Conservation (phyloP, 768 basidiomycete genomes). For the Lentinula detonsa region DNA sequence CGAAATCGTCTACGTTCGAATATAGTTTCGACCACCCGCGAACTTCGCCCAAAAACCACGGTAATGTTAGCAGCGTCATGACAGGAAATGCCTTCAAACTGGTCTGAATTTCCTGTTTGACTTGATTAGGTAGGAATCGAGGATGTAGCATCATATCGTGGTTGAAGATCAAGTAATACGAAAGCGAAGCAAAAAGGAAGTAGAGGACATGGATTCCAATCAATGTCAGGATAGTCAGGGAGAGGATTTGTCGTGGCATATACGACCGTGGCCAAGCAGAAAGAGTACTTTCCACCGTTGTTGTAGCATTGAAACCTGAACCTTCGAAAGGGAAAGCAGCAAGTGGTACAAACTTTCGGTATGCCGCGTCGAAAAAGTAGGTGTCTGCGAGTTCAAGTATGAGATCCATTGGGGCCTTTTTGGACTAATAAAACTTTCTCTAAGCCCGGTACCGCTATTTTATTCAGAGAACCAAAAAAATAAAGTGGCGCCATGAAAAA, state of each 20-base stretch:
- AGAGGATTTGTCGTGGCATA: slow-evolving; percentile 70
- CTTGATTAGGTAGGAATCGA: slow-evolving; percentile 86
- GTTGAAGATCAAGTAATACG: slow-evolving; percentile 87
- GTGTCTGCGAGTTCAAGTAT: slow-evolving; percentile 70
- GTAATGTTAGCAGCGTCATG: slow-evolving; percentile 82
- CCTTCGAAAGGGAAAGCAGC: slow-evolving; percentile 41
- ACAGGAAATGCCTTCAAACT: slow-evolving; percentile 75
- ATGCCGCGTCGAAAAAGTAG: slow-evolving; percentile 71
- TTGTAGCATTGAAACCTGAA: slow-evolving; percentile 25
- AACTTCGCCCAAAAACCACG: slow-evolving; percentile 93
- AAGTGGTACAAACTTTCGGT: slow-evolving; percentile 68
- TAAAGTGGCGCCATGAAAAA: slow-evolving; percentile 1
- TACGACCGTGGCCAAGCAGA: slow-evolving; percentile 88
- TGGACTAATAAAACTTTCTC: background rate
- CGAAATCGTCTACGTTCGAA: slow-evolving; percentile 60
- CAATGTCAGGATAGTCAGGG: slow-evolving; percentile 65
- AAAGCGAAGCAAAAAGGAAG: slow-evolving; percentile 80
- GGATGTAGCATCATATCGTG: slow-evolving; percentile 95
- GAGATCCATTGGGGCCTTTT: slow-evolving; percentile 62
- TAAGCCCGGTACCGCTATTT: background rate
- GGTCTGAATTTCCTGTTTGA: slow-evolving; percentile 68
- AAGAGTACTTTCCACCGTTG: slow-evolving; percentile 24
- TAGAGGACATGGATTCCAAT: slow-evolving; percentile 83
- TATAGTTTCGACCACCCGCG: slow-evolving; percentile 81
- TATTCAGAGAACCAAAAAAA: background rate